These are phyloP conservation scores for Aspergillus pseudotamarii DNA, from an alignment of 2,329 filamentous ascomycete species.

Conservation along the genomic window DNA sequence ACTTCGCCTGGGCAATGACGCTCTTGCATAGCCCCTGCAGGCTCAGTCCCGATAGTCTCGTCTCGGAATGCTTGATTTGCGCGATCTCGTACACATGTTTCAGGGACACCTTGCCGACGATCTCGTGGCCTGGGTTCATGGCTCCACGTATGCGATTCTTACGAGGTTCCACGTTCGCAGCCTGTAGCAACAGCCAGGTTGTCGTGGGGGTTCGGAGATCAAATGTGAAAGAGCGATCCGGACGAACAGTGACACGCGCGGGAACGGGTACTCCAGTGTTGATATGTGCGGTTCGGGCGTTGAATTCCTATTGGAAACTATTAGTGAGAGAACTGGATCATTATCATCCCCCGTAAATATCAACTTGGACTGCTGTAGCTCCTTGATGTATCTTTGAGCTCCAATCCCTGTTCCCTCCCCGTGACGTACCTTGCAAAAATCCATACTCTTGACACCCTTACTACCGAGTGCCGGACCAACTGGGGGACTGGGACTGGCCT, in stretches of 20 bases:
- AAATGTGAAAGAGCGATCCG: conserved; percentile 91
- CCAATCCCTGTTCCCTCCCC: neutral
- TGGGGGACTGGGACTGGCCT: conserved; percentile 91
- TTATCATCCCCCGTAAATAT: neutral
- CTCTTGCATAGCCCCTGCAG: conserved; percentile 73
- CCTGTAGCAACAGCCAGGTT: conserved; percentile 82
- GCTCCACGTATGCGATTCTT: conserved; percentile 79
- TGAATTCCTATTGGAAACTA: conserved; percentile 75
- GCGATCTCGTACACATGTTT: conserved; percentile 99
- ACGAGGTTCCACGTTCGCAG: conserved; percentile 70
- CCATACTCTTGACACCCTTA: conserved; percentile 99
- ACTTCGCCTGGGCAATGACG: conserved; percentile 74
- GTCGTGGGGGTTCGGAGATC: conserved; percentile 94
- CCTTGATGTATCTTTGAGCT: neutral
- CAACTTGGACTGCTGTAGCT: too few species aligned
- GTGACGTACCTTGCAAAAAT: conserved; percentile 87
- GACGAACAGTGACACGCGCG: conserved; percentile 85
- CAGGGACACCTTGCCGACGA: conserved; percentile 80
- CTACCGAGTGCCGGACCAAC: conserved; percentile 94
- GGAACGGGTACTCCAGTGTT: conserved; percentile 82
- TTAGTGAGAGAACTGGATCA: neutral
- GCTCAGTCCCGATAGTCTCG: conserved; percentile 70
- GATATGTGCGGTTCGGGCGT: conserved; percentile 87
- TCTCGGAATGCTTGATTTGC: conserved; percentile 85
- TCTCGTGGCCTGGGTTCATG: conserved; percentile 72